Evolutionary conservation across 768 basidiomycete species (phyloP).

Genomic region (Russula lepida): DNA sequence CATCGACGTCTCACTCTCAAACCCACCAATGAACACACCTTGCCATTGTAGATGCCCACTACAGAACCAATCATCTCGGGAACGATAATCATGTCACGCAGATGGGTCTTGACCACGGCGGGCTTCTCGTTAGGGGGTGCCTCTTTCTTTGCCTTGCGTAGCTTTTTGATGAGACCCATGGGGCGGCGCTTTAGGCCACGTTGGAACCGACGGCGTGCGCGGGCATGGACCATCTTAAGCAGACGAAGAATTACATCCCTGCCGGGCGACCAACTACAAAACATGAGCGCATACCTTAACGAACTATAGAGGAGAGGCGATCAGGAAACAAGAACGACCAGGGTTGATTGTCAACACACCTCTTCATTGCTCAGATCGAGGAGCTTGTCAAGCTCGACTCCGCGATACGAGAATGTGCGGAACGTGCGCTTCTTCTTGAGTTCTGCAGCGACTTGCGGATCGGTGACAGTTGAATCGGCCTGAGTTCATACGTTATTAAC

Average conservation of each 20-base stretch:
- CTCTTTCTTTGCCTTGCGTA: constrained; percentile 99
- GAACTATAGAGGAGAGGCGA: constrained; percentile 39
- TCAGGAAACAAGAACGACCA: not conserved
- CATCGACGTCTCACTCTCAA: not conserved
- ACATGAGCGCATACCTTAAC: constrained; percentile 53
- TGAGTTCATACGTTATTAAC: constrained; percentile 26
- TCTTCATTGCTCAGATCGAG: constrained; percentile 94
- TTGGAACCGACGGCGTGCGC: constrained; percentile 97
- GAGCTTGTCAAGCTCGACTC: constrained; percentile 96
- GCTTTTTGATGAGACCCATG: constrained; percentile 98
- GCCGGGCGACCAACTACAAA: not conserved
- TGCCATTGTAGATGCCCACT: constrained; percentile 97
- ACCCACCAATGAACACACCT: constrained; percentile 39
- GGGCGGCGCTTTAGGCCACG: constrained; percentile 98
- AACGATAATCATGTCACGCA: constrained; percentile 99
- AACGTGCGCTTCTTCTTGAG: constrained; percentile 98
- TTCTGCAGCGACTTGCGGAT: constrained; percentile 89
- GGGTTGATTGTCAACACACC: constrained; percentile 40
- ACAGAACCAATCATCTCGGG: constrained; percentile 99
- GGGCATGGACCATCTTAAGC: constrained; percentile 82
- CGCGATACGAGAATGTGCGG: constrained; percentile 98
- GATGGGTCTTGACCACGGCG: constrained; percentile 95
- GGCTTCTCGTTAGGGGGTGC: constrained; percentile 99
- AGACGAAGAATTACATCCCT: not conserved
- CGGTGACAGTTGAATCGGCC: constrained; percentile 81